These are phyloP conservation scores for Arabis alpina DNA, from an alignment of 345 rosid species.

Conservation along the genomic window DNA sequence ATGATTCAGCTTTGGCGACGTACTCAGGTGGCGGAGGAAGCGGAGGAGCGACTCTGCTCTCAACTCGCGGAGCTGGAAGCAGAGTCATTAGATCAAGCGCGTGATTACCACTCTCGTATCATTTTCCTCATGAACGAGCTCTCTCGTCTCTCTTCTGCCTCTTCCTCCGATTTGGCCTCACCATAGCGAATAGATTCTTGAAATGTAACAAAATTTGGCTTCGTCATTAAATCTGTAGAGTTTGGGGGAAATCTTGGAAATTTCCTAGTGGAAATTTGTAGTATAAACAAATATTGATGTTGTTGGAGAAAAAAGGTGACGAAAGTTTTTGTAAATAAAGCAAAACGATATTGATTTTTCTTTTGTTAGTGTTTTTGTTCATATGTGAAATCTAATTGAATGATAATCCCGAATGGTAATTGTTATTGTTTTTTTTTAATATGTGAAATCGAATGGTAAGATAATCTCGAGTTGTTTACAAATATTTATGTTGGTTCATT, in stretches of 20 bases:
- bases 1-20: slow-evolving; percentile 54
- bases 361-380: background rate
- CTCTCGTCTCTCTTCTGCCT: slow-evolving; percentile 45
- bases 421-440: too few species aligned
- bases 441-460: background rate
- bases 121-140: slow-evolving; percentile 66
- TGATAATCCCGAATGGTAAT: too few species aligned
- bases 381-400: too few species aligned
- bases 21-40: slow-evolving; percentile 77
- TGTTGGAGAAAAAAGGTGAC: background rate
- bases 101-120: slow-evolving; percentile 64
- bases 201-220: slow-evolving; percentile 1
- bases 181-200: slow-evolving; percentile 33
- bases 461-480: background rate
- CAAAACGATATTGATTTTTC: background rate
- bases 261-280: background rate
- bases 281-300: background rate
- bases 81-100: slow-evolving; percentile 72
- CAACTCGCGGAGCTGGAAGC: slow-evolving; percentile 93
- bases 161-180: slow-evolving; percentile 30
- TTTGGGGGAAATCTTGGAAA: background rate
- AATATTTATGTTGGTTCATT: background rate
- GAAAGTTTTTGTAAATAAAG: slow-evolving; percentile 1
- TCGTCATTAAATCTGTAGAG: background rate
- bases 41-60: slow-evolving; percentile 79